Conservation (phyloP, 495 filamentous ascomycete species). For the Talaromyces borbonicus region DNA sequence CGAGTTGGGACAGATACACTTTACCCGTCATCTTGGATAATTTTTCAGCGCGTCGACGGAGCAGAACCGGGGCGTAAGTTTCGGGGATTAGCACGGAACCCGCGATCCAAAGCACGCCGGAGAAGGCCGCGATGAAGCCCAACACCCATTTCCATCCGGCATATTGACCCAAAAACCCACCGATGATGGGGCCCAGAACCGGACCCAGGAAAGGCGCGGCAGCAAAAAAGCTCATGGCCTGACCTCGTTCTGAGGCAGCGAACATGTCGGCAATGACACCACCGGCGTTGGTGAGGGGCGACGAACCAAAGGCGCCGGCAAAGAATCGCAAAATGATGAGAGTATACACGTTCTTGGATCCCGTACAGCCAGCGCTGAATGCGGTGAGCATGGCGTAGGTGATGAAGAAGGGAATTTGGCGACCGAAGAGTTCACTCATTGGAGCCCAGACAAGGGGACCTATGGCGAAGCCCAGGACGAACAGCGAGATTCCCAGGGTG, state of each 20-base stretch:
- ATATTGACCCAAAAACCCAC: slow-evolving; percentile 50
- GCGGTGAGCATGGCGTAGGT: slow-evolving; percentile 55
- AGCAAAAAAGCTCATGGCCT: slow-evolving; percentile 55
- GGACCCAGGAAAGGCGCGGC: slow-evolving; percentile 62
- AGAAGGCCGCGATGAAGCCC: slow-evolving; percentile 44
- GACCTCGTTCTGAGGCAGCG: slow-evolving; percentile 47
- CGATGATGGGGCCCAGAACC: slow-evolving; percentile 49
- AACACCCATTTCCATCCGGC: slow-evolving; percentile 60
- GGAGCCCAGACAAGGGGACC: slow-evolving; percentile 59
- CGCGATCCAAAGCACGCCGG: slow-evolving; percentile 45
- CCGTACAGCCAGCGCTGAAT: slow-evolving; percentile 58
- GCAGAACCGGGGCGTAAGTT: slow-evolving; percentile 51
- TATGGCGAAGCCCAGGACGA: slow-evolving; percentile 64
- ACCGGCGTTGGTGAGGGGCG: slow-evolving; percentile 61
- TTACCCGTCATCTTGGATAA: slow-evolving; percentile 47
- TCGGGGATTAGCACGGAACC: slow-evolving; percentile 47
- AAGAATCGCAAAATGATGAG: slow-evolving; percentile 71
- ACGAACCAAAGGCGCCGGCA: slow-evolving; percentile 67
- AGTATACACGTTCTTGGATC: slow-evolving; percentile 51
- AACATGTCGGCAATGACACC: slow-evolving; percentile 74
- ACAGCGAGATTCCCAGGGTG: slow-evolving; percentile 61
- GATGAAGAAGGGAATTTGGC: slow-evolving; percentile 56
- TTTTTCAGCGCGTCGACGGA: slow-evolving; percentile 41
- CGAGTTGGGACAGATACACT: slow-evolving; percentile 41
- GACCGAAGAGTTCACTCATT: slow-evolving; percentile 61